Base-by-base conservation (phyloP, 1,284 basidiomycete genomes). In the Coniferiporia weirii region DNA sequence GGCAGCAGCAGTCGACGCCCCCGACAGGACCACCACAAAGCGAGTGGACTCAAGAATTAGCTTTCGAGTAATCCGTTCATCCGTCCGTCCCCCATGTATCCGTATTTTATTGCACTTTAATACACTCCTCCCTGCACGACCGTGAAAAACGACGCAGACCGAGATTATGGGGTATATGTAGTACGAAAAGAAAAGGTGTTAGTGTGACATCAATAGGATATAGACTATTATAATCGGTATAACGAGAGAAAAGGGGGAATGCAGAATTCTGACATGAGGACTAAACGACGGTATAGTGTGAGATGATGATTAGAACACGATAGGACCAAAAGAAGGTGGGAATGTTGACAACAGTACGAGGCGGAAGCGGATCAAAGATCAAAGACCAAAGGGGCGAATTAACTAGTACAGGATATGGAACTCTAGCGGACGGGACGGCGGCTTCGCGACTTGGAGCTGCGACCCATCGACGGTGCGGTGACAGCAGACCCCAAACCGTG, bases 401-500 rank as follows among this genome's bases (percentile, higher is more conserved):
- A 7, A 6, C 2, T 13, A 52, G 17, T 38, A 52, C 17, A 56
- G 10, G 36, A 27, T 5, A 43, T 22, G 46, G 32, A 36, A 27
- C 2, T 54, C 34, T 52, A 60, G 17, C 59, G 59, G 27, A 34
- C 17, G 63, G 38, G 73, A 63, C 65, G 65, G 53, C 72, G 64
- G 56, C 65, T 73, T 51, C 71, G 71, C 48, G 73, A 72, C 56
- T 73, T 72, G 58, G 72, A 70, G 52, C 22, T 34, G 5, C 70
- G 72, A 1, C 64, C 63, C 58, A 71, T 69, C 3, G 71, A 68
- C n/a, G 61, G 43, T n/a, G 59, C 65, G 7, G 71, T 71, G n/a
- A 67, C 13, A 59, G 62, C 67, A 66, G 87, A 84, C 27, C 86
- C 89, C 40, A 87, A 78, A 4, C 90, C 90, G 68, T 93, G 89